phyloP scores from a whole-genome alignment of 2,329 filamentous ascomycete species.

The Trichoderma koningii region DNA sequence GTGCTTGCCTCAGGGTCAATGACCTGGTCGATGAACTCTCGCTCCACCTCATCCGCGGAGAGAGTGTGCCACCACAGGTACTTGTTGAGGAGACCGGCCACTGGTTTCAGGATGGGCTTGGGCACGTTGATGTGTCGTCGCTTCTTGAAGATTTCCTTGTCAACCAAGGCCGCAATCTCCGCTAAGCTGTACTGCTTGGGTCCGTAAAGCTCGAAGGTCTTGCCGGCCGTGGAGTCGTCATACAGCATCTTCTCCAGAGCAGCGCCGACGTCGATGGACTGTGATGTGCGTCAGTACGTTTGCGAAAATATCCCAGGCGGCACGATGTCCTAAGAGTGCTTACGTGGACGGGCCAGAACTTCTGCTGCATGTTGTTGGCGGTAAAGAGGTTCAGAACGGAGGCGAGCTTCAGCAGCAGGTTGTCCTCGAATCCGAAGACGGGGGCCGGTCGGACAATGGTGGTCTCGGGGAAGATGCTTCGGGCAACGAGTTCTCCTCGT shows the following conservation, averaged over 20 bases:
- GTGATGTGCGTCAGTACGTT: conserved; percentile 1
- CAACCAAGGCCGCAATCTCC: conserved; percentile 84
- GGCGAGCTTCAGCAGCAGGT: conserved; percentile 83
- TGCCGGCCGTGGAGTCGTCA: conserved; percentile 84
- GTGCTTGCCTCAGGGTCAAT: conserved; percentile 93
- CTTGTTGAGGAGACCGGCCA: conserved; percentile 75
- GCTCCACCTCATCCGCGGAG: conserved; percentile 83
- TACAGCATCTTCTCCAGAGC: conserved; percentile 88
- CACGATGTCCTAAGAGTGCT: conserved; percentile 32
- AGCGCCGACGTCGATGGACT: conserved; percentile 86
- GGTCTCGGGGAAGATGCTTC: conserved; percentile 91
- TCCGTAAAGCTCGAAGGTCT: conserved; percentile 94
- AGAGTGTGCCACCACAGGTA: conserved; percentile 85
- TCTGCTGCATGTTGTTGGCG: conserved; percentile 90
- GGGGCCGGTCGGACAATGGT: conserved; percentile 94
- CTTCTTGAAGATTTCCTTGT: conserved; percentile 88
- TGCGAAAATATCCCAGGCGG: neutral
- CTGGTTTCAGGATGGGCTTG: conserved; percentile 74
- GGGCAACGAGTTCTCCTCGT: conserved; percentile 77
- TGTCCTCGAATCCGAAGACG: conserved; percentile 93
- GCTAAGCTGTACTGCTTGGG: conserved; percentile 88
- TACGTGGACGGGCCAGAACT: conserved; percentile 89
- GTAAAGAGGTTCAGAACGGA: conserved; percentile 80
- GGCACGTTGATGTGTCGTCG: conserved; percentile 90
- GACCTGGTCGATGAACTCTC: conserved; percentile 88